Evolutionary conservation across 83 land plant species (phyloP).

Genomic region (Diphasiastrum complanatum): DNA sequence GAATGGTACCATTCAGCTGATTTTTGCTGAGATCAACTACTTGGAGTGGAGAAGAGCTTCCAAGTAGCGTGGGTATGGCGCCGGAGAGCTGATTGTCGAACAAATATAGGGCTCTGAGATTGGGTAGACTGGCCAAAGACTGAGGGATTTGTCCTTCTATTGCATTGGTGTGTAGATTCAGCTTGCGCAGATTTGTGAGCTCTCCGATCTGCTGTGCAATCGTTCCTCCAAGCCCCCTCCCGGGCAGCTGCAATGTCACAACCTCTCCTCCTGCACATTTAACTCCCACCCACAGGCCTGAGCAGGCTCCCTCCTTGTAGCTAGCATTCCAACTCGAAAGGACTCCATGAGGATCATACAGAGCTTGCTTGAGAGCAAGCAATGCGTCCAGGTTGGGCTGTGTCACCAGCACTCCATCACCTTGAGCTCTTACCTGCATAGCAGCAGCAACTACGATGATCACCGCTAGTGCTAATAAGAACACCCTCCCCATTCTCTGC

Average conservation of each 20-base stretch:
- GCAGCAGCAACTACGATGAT: too few species aligned
- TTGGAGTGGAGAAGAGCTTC: constrained; percentile 50
- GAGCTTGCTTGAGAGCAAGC: constrained; percentile 37
- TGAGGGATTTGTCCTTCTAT: constrained; percentile 56
- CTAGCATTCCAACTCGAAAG: constrained; percentile 72
- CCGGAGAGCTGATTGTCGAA: constrained; percentile 76
- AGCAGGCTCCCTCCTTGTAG: constrained; percentile 61
- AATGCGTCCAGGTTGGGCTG: constrained; percentile 21
- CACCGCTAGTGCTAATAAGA: too few species aligned
- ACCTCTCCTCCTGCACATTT: constrained; percentile 76
- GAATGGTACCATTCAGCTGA: constrained; percentile 44
- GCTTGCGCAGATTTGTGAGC: constrained; percentile 63
- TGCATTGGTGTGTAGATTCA: constrained; percentile 73
- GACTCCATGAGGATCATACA: constrained; percentile 46
- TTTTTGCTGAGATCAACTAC: constrained; percentile 69
- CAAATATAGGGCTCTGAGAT: constrained; percentile 62
- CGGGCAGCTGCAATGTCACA: constrained; percentile 74
- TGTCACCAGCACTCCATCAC: constrained; percentile 21
- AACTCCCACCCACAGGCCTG: constrained; percentile 77
- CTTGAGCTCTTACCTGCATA: background rate
- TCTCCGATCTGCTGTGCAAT: constrained; percentile 60
- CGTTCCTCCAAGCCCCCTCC: constrained; percentile 60
- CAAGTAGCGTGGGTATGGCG: constrained; percentile 55
- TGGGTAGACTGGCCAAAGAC: constrained; percentile 49
- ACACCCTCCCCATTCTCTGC: too few species aligned